Evolutionary conservation across 345 rosid genomes (phyloP), one percentile per base, ranked within the genome.

Genomic region (Xanthoceras sorbifolium): DNA sequence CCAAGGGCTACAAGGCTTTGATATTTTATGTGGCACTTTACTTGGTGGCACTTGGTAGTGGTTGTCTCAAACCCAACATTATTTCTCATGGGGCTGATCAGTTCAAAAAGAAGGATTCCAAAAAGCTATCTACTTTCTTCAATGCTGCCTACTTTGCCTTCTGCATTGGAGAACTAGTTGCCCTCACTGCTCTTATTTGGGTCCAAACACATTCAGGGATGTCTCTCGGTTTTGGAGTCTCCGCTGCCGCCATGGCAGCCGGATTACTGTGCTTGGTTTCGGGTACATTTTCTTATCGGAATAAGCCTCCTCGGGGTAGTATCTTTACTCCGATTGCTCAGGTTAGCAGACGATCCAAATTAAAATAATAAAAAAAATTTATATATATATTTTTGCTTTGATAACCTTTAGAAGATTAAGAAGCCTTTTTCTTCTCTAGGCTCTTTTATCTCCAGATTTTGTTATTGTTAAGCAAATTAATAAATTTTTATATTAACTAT

Each of bases 31-130:
- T 86, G 10, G 93, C 98, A 48, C 90, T 96, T 11, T 90, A 90
- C 75, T 81, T 96, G 72, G 94, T 96, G 73, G 99, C 99, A 6
- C 57, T 93, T 60, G 99, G 99, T n/a, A 96, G 98, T 70, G 99
- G 99, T 46, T 90, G 99, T 70, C 90, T 96, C 22, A 96, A 96
- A 79, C 99, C 99, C 17, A 96, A 92, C 88, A 96, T 96, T 82
- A 90, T 96, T 20, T 89, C 98, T 62, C 98, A 89, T 55, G 99
- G 99, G 9, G 99, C 93, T 0, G 92, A 93, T 78, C 99, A 96
- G 76, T 93, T 96, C 84, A 81, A 77, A 71, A 84, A 77, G 29
- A 69, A 78, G 6, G 81, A 90, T 32, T 76, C 93, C 54, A 88
- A 87, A 81, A 87, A 86, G 87, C 93, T 96, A 32, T 92, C 99